phyloP scores from a whole-genome alignment of 2,329 filamentous ascomycete species.

The Helotiales sp. region DNA sequence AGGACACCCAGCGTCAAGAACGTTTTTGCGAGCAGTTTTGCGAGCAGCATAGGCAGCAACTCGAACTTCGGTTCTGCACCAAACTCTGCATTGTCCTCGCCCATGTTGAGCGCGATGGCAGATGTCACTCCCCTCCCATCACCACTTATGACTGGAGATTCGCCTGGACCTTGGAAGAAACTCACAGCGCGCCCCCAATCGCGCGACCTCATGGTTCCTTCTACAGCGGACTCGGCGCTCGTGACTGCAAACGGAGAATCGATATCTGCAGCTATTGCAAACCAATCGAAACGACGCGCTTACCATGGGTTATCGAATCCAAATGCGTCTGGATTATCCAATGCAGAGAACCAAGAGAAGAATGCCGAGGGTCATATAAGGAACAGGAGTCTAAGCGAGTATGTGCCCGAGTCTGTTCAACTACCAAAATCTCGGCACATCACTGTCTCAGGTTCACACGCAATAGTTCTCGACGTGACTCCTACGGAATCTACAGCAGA shows the following conservation, averaged over 20 bases:
- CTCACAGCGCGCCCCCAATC: constrained; percentile 54
- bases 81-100: constrained; percentile 73
- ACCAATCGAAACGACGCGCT: constrained; percentile 61
- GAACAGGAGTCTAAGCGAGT: constrained; percentile 89
- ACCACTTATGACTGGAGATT: constrained; percentile 68
- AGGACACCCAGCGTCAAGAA: constrained; percentile 67
- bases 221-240: constrained; percentile 53
- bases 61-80: constrained; percentile 55
- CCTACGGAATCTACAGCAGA: constrained; percentile 55
- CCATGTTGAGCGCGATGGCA: constrained; percentile 75
- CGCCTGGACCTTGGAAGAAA: constrained; percentile 69
- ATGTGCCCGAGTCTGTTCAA: constrained; percentile 73
- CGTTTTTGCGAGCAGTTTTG: constrained; percentile 54
- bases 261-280: constrained; percentile 54
- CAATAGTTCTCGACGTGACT: constrained; percentile 48
- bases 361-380: constrained; percentile 57
- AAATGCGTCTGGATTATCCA: constrained; percentile 30
- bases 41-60: constrained; percentile 52
- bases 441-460: constrained; percentile 70
- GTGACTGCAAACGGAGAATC: constrained; percentile 58
- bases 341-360: constrained; percentile 37
- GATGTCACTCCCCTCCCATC: constrained; percentile 82
- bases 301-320: constrained; percentile 53
- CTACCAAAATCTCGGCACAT: constrained; percentile 72
- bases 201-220: constrained; percentile 48